Evolutionary conservation across 2,329 filamentous ascomycete species (phyloP).

Genomic region (Pseudogymnoascus sp.): DNA sequence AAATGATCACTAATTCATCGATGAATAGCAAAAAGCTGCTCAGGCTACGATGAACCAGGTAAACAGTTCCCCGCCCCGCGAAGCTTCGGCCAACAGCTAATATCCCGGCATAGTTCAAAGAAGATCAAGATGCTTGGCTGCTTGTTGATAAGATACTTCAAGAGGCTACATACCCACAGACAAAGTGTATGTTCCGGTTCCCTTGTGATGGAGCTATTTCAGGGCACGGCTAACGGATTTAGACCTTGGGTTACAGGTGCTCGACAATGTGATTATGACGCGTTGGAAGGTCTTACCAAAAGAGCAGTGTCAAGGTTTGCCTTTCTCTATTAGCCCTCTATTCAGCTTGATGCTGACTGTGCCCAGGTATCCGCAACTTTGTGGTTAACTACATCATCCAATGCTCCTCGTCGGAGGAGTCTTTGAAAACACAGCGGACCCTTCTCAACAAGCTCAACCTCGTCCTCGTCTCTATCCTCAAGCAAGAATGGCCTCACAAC

Average conservation of each 20-base stretch:
- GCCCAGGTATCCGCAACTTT: slow-evolving; percentile 90
- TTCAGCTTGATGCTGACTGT: slow-evolving; percentile 19
- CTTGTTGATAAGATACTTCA: slow-evolving; percentile 95
- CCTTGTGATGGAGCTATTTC: not conserved
- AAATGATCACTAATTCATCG: slow-evolving; percentile 32
- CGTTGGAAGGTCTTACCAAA: slow-evolving; percentile 96
- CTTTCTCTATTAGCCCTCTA: slow-evolving; percentile 1
- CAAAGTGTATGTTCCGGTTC: slow-evolving; percentile 66
- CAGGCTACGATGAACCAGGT: slow-evolving; percentile 90
- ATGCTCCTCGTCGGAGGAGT: slow-evolving; percentile 82
- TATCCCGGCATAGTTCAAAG: slow-evolving; percentile 68
- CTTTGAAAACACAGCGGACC: slow-evolving; percentile 73
- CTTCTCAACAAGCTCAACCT: slow-evolving; percentile 97
- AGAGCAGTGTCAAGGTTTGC: slow-evolving; percentile 84
- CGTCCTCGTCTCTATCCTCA: slow-evolving; percentile 92
- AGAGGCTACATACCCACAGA: slow-evolving; percentile 87
- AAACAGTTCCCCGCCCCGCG: slow-evolving; percentile 29
- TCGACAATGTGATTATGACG: slow-evolving; percentile 97
- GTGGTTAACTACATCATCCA: slow-evolving; percentile 98
- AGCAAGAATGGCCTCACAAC: slow-evolving; percentile 99
- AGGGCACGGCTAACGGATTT: slow-evolving; percentile 15
- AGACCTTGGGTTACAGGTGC: slow-evolving; percentile 91
- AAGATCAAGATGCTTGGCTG: slow-evolving; percentile 96
- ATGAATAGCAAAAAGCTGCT: slow-evolving; percentile 82
- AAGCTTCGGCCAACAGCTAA: slow-evolving; percentile 18